Percentiles rank a stretch among this genome's conserved stretches.
phyloP scores from a whole-genome alignment of 768 basidiomycete genomes.

The Trametes coccinea region DNA sequence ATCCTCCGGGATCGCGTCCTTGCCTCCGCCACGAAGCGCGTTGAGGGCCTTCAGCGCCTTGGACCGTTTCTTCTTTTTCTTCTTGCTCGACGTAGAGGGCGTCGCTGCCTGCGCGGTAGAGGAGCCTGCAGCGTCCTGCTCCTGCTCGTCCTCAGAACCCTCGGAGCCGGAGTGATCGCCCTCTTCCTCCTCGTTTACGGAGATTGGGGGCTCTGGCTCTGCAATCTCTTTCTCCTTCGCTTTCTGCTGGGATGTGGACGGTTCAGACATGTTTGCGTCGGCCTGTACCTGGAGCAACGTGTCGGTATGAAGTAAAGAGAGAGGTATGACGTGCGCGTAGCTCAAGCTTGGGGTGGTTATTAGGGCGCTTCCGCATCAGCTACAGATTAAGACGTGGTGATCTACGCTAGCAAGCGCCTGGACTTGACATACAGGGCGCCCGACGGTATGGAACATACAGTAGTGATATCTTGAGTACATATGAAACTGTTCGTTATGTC shows the following conservation, averaged over 20 bases:
- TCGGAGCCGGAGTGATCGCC: slow-evolving; percentile 18
- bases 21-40: slow-evolving; percentile 48
- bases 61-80: slow-evolving; percentile 89
- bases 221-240: slow-evolving; percentile 44
- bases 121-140: slow-evolving; percentile 26
- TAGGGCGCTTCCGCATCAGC: neutral
- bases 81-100: slow-evolving; percentile 53
- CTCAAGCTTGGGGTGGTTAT: neutral
- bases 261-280: slow-evolving; percentile 19
- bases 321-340: too few relatives aligned
- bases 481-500: too few relatives aligned
- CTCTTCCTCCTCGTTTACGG: slow-evolving; percentile 19
- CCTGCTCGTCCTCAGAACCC: slow-evolving; percentile 32
- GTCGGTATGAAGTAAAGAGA: neutral
- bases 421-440: too few relatives aligned
- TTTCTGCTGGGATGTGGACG: slow-evolving; percentile 40
- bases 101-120: slow-evolving; percentile 28
- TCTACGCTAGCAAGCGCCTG: too few relatives aligned
- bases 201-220: slow-evolving; percentile 30
- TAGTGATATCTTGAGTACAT: too few relatives aligned
- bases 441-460: too few relatives aligned
- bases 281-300: neutral
- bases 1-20: slow-evolving; percentile 51
- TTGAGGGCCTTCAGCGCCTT: slow-evolving; percentile 58
- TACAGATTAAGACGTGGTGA: too few relatives aligned